These are phyloP conservation scores for Fusarium beomiforme DNA, from an alignment of 2,329 filamentous ascomycete species.

Conservation along the genomic window DNA sequence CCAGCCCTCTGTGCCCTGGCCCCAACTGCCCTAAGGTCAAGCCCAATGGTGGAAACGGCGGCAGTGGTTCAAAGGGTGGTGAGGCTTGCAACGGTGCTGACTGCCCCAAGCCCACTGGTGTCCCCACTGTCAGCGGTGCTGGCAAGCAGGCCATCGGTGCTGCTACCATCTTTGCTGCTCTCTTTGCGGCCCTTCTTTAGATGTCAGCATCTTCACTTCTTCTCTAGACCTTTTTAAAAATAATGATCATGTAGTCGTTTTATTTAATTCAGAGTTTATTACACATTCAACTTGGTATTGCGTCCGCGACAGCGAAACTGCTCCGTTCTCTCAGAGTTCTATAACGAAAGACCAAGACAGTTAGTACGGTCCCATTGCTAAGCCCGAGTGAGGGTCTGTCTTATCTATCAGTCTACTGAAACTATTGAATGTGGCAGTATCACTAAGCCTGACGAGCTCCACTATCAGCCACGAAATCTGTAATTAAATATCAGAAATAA, in stretches of 20 bases:
- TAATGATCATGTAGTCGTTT: not conserved
- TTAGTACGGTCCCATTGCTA: too few species aligned
- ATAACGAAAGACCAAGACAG: too few species aligned
- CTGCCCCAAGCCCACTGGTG: not conserved
- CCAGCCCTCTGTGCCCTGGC: not conserved
- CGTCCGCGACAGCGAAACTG: too few species aligned
- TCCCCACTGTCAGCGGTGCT: constrained; percentile 22
- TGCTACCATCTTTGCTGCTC: constrained; percentile 28
- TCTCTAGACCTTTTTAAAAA: not conserved
- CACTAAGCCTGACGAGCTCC: too few species aligned
- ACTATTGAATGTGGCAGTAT: too few species aligned
- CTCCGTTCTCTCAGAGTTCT: too few species aligned
- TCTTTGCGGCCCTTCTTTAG: constrained; percentile 31
- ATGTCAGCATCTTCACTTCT: not conserved
- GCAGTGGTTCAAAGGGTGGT: not conserved
- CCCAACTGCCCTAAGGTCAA: too few species aligned
- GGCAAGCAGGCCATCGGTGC: constrained; percentile 32
- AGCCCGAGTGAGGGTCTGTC: too few species aligned
- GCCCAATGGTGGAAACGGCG: not conserved
- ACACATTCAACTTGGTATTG: too few species aligned
- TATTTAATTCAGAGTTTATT: not conserved
- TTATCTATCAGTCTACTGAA: too few species aligned
- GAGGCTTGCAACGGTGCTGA: not conserved
- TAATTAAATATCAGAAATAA: too few species aligned
- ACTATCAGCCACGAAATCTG: too few species aligned